A percentile compares a stretch with the other conserved stretches of the same genome.
These are phyloP conservation scores for Lodderomyces theae DNA, from an alignment of 1,139 yeast genomes.

Conservation along the genomic window DNA sequence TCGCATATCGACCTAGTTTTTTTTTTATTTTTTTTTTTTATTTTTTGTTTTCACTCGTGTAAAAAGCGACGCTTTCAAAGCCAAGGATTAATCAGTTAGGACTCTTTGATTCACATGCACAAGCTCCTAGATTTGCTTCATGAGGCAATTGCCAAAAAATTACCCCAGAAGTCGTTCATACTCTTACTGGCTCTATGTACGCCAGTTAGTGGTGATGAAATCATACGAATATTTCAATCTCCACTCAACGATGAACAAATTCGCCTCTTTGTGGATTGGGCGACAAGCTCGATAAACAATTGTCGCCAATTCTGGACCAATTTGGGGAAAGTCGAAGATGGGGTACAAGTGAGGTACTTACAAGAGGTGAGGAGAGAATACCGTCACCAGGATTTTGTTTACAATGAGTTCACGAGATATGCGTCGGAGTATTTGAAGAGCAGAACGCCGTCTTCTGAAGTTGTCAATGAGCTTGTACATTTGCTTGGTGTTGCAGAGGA, in stretches of 20 bases:
- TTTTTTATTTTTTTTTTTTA: not conserved
- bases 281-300: not conserved
- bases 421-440: not conserved
- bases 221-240: not conserved
- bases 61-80: no score
- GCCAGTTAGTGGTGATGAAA: slow-evolving; percentile 1
- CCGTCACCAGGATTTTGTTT: not conserved
- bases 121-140: slow-evolving; percentile 1
- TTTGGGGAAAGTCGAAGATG: not conserved
- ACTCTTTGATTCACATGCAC: no score
- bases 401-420: not conserved
- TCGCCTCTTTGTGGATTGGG: slow-evolving; percentile 1
- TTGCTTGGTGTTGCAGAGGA: not conserved
- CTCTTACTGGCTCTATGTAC: not conserved
- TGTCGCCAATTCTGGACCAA: slow-evolving; percentile 1
- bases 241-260: slow-evolving; percentile 1
- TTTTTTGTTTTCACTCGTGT: no score
- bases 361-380: slow-evolving; percentile 1
- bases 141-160: not conserved
- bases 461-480: not conserved
- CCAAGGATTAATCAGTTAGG: no score
- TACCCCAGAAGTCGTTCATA: slow-evolving; percentile 1
- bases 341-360: slow-evolving; percentile 1
- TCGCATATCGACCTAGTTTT: not conserved
- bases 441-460: not conserved